Evolutionary conservation across 371 early-diverging fungal species (phyloP), one percentile per base, ranked within the genome.

Genomic region (Phascolomyces articulosus): DNA sequence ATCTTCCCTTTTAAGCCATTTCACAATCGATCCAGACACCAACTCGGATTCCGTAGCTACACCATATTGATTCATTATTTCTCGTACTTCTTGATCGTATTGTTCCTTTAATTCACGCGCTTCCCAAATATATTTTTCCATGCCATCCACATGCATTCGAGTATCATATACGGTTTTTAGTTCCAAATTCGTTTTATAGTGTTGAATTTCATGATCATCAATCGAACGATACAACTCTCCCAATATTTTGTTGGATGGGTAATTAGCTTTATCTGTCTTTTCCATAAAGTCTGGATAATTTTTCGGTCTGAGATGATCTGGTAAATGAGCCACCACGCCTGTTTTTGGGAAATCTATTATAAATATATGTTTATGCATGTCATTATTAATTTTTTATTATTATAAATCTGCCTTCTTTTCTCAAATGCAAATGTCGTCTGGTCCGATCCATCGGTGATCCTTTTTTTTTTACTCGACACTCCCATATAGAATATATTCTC

Each of bases 311-410:
- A 74, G 58, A 27, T 65, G 64, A 4, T 51, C 28, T 6, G 63
- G 66, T 23, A 84, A 47, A 3, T 15, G 29, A 6, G 85, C 88
- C 1, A 87, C 79, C 29, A 70, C 74, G 0, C 93, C 92, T 21
- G 88, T 85, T 70, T 91, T 91, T 4, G 89, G 82, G 57, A 89
- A 93, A 63, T 92, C 92, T 29, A 15, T 38, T 15, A n/a, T 44
- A n/a, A n/a, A n/a, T n/a, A n/a, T 44, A n/a, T 44, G 24, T 11
- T 4, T 11, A 24, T 51, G 11, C 31, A 31, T 34, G 28, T 28
- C 34, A 34, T 34, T 34, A 34, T 34, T 34, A 34, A 11, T 11
- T 34, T 31, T 29, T 26, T 23, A 23, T 49, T 27, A 26, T 34
- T 27, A 48, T 1, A 11, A 38, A 48, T 6, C 8, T 44, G 13